phyloP scores from a whole-genome alignment of 805 yeast genomes.

The Yamadazyma phyllophila region DNA sequence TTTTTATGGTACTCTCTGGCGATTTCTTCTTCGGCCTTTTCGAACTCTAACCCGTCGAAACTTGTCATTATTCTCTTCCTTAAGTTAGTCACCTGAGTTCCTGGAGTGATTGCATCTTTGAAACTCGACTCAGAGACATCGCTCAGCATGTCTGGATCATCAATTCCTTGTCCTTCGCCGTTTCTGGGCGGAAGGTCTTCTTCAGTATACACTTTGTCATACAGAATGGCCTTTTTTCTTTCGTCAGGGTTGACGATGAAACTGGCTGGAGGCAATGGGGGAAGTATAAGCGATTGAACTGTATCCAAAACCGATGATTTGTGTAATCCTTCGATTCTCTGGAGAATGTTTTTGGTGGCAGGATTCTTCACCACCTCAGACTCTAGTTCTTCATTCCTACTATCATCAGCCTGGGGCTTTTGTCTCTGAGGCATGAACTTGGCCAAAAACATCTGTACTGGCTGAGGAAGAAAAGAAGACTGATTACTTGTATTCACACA shows the following conservation, averaged over 20 bases:
- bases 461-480: conserved; percentile 16
- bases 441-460: conserved; percentile 38
- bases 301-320: conserved; percentile 76
- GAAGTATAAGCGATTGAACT: conserved; percentile 71
- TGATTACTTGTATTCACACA: conserved; percentile 9
- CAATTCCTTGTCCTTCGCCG: conserved; percentile 6
- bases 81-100: conserved; percentile 4
- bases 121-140: neutral
- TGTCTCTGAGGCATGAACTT: conserved; percentile 45
- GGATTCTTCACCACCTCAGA: conserved; percentile 12
- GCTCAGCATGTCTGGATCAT: neutral
- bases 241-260: conserved; percentile 66
- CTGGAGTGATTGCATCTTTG: too few species aligned
- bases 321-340: conserved; percentile 41
- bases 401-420: conserved; percentile 10
- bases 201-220: conserved; percentile 67
- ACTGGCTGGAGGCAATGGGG: conserved; percentile 72
- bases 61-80: conserved; percentile 22
- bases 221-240: conserved; percentile 69
- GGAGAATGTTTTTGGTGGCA: conserved; percentile 13
- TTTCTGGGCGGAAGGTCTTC: conserved; percentile 12
- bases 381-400: conserved; percentile 12
- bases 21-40: conserved; percentile 66
- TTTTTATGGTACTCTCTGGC: conserved; percentile 86
- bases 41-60: conserved; percentile 35